phyloP scores from a whole-genome alignment of 495 filamentous ascomycete genomes.

The Aspergillus steynii region DNA sequence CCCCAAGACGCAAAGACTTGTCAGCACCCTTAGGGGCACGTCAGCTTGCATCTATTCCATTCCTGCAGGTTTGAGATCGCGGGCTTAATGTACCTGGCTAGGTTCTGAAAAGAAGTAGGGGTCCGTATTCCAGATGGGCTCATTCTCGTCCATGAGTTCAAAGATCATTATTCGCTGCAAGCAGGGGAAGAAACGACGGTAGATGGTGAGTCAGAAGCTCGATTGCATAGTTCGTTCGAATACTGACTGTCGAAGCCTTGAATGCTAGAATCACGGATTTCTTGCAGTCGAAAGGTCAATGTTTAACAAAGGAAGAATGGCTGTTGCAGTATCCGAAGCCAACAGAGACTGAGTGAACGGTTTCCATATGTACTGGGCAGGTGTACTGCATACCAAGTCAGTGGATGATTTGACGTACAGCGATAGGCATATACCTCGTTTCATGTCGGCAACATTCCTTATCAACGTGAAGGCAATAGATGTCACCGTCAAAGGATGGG shows the following conservation, averaged over 20 bases:
- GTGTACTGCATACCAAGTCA: too few species aligned
- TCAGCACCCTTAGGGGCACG: background rate
- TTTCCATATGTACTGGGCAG: too few species aligned
- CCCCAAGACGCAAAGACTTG: background rate
- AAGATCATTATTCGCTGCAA: constrained; percentile 5
- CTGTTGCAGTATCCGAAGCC: background rate
- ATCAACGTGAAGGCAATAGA: too few species aligned
- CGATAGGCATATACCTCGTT: too few species aligned
- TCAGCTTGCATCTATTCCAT: background rate
- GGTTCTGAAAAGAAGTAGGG: background rate
- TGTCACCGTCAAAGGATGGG: too few species aligned
- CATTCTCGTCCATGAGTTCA: constrained; percentile 4
- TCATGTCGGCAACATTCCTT: too few species aligned
- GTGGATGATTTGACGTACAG: too few species aligned
- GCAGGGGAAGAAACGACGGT: background rate
- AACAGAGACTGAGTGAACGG: background rate
- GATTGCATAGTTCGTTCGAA: background rate
- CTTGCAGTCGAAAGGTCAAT: background rate
- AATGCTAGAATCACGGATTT: background rate
- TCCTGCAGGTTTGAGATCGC: background rate
- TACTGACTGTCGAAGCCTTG: background rate
- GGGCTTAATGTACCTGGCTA: background rate
- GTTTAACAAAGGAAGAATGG: constrained; percentile 1
- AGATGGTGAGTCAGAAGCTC: background rate
- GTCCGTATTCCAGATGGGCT: background rate